These are phyloP conservation scores for Penicillium steckii DNA, from an alignment of 495 filamentous ascomycete genomes.

Conservation along the genomic window DNA sequence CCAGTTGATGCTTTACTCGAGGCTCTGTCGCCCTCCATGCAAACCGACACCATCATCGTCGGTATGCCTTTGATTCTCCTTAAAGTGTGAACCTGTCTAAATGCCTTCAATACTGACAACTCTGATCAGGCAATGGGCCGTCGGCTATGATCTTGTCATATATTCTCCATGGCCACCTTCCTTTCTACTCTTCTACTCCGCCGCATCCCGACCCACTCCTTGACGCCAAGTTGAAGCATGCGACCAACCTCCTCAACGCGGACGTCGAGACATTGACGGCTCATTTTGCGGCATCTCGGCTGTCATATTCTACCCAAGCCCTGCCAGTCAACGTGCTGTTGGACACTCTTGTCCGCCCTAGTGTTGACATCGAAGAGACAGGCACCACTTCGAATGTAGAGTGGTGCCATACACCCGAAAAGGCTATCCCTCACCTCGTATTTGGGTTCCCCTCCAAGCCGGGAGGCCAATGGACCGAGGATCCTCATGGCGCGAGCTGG, in stretches of 20 bases:
- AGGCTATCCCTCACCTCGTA: constrained; percentile 56
- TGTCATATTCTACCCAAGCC: constrained; percentile 65
- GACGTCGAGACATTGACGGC: constrained; percentile 51
- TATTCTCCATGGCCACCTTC: constrained; percentile 65
- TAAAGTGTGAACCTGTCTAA: constrained; percentile 10
- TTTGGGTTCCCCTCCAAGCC: constrained; percentile 53
- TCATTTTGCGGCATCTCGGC: constrained; percentile 59
- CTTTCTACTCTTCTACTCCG: constrained; percentile 51
- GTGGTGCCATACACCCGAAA: constrained; percentile 54
- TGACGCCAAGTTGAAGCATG: constrained; percentile 49
- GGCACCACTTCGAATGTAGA: constrained; percentile 50
- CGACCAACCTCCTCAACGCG: constrained; percentile 44
- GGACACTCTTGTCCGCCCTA: constrained; percentile 64
- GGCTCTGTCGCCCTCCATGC: constrained; percentile 36
- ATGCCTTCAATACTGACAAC: constrained; percentile 3
- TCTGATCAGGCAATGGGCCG: constrained; percentile 58
- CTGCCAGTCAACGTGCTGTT: constrained; percentile 63
- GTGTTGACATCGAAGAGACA: constrained; percentile 58
- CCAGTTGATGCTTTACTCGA: constrained; percentile 23
- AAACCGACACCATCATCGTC: constrained; percentile 48
- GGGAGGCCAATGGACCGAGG: constrained; percentile 66
- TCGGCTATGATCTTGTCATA: constrained; percentile 67
- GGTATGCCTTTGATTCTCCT: constrained; percentile 28
- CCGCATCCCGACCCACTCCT: constrained; percentile 62
- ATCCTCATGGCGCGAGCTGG: constrained; percentile 53